Conservation (phyloP, 768 basidiomycete genomes). For the Pulveroboletus sp. region DNA sequence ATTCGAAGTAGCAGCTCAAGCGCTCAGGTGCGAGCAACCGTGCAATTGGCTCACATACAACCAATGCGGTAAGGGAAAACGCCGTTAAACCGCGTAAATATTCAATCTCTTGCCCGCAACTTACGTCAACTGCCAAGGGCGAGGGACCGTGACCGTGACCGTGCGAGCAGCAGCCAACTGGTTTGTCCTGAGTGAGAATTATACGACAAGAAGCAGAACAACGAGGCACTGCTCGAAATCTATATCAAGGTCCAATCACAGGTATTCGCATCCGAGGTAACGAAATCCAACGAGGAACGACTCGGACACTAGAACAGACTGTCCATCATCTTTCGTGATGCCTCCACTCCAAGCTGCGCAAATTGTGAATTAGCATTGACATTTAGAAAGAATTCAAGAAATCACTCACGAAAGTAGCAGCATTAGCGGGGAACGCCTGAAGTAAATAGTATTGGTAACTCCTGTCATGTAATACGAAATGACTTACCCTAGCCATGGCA, state of each 20-base stretch:
- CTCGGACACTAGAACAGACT: slow-evolving; percentile 43
- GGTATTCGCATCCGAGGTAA: slow-evolving; percentile 5
- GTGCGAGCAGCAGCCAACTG: not conserved
- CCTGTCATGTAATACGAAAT: not conserved
- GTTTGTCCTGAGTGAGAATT: slow-evolving; percentile 3
- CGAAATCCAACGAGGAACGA: not conserved
- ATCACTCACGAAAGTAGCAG: slow-evolving; percentile 81
- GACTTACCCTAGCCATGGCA: slow-evolving; percentile 84
- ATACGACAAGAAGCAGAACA: slow-evolving; percentile 2
- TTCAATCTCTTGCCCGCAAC: slow-evolving; percentile 1
- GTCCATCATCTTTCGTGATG: slow-evolving; percentile 82
- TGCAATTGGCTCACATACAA: not conserved
- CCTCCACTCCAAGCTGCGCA: slow-evolving; percentile 84
- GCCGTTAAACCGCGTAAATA: slow-evolving; percentile 1
- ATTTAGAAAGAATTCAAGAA: not conserved
- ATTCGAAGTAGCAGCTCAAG: not conserved
- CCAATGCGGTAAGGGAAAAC: slow-evolving; percentile 14
- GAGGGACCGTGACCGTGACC: no score
- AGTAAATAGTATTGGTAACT: slow-evolving; percentile 2
- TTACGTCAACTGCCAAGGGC: not conserved
- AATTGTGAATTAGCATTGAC: not conserved
- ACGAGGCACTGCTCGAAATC: slow-evolving; percentile 5
- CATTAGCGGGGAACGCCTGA: slow-evolving; percentile 96
- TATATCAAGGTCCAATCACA: slow-evolving; percentile 3
- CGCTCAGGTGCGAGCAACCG: no score